Conservation (phyloP, 306 rosid genomes). For the Quillaja saponaria region DNA sequence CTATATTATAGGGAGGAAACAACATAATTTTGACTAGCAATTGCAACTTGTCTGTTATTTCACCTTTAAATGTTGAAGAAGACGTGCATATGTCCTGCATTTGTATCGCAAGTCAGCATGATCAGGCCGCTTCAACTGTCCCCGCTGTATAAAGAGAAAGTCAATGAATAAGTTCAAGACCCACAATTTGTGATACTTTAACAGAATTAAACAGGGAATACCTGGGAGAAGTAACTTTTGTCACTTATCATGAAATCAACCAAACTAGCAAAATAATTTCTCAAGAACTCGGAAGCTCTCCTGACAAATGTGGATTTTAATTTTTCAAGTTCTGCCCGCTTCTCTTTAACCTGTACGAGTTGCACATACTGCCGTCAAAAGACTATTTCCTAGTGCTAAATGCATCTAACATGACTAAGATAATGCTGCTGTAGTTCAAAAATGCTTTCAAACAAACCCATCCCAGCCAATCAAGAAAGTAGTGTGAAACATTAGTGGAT, state of each 20-base stretch:
- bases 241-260: slow-evolving; percentile 90
- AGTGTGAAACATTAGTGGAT: too few species aligned
- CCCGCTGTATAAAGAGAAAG: slow-evolving; percentile 61
- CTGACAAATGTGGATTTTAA: slow-evolving; percentile 76
- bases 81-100: slow-evolving; percentile 92
- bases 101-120: slow-evolving; percentile 90
- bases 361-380: slow-evolving; percentile 27
- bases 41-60: slow-evolving; percentile 21
- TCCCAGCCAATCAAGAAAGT: too few species aligned
- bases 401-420: too few species aligned
- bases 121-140: slow-evolving; percentile 97
- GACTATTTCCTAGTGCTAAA: too few species aligned
- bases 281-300: slow-evolving; percentile 77
- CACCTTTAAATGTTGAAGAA: slow-evolving; percentile 90
- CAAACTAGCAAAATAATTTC: slow-evolving; percentile 74
- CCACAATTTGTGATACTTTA: slow-evolving; percentile 17
- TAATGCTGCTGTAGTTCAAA: too few species aligned
- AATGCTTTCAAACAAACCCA: too few species aligned
- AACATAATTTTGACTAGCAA: slow-evolving; percentile 19
- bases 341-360: slow-evolving; percentile 81
- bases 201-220: slow-evolving; percentile 14
- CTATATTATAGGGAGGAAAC: slow-evolving; percentile 24
- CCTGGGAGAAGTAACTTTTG: slow-evolving; percentile 94
- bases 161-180: slow-evolving; percentile 26
- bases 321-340: slow-evolving; percentile 80